Conservation (phyloP, 441 rosid genomes). For the Flueggea neowawraea region DNA sequence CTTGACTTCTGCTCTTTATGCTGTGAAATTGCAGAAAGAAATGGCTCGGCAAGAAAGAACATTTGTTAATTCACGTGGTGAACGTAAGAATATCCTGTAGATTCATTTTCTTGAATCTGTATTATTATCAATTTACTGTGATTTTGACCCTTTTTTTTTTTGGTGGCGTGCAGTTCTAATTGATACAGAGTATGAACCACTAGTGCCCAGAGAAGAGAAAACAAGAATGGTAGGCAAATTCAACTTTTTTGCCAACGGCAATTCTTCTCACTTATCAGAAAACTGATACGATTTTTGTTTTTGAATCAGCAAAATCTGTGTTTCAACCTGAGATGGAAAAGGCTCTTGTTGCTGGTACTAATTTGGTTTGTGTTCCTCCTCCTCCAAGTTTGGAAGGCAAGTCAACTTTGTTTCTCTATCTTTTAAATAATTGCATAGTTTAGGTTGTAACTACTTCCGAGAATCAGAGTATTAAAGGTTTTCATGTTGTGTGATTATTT, state of each 20-base stretch:
- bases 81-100: constrained; percentile 40
- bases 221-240: constrained; percentile 48
- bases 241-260: not conserved
- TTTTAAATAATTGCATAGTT: constrained; percentile 9
- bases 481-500: no score
- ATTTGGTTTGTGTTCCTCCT: constrained; percentile 74
- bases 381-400: constrained; percentile 79
- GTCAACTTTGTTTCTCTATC: constrained; percentile 3
- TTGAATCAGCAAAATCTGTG: constrained; percentile 52
- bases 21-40: constrained; percentile 53
- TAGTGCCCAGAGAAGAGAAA: constrained; percentile 68
- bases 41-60: constrained; percentile 38
- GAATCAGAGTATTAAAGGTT: no score
- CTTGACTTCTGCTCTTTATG: not conserved
- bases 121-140: not conserved
- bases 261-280: not conserved
- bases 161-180: constrained; percentile 50
- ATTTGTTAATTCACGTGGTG: constrained; percentile 58
- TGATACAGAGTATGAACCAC: constrained; percentile 66
- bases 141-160: not conserved
- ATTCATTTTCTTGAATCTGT: not conserved
- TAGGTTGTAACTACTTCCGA: no score
- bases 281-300: not conserved
- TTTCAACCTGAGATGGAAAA: constrained; percentile 73
- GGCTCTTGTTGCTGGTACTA: constrained; percentile 36